A percentile compares a stretch with the other conserved stretches of the same genome.
These are phyloP conservation scores for Rubroshorea leprosula DNA, from an alignment of 345 rosid species.

Conservation along the genomic window DNA sequence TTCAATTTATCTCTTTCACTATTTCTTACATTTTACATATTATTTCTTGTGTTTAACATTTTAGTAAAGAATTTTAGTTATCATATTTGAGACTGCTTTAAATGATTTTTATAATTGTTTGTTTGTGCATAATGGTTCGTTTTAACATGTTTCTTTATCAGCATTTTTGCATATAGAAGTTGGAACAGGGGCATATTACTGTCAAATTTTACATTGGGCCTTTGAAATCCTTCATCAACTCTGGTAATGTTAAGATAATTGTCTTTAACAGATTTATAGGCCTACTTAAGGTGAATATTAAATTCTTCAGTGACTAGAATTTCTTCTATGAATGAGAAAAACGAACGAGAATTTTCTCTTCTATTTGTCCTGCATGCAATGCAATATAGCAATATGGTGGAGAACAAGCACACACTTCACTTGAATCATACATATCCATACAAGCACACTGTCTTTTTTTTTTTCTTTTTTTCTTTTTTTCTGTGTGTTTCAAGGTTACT, in stretches of 20 bases:
- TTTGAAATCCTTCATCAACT: neutral
- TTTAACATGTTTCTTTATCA: neutral
- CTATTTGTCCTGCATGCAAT: neutral
- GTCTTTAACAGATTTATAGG: neutral
- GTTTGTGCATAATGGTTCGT: neutral
- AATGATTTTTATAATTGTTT: neutral
- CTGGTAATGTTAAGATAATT: neutral
- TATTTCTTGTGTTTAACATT: neutral
- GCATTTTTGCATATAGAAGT: neutral
- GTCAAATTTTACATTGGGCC: neutral
- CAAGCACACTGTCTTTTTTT: no score
- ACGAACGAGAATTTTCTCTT: neutral
- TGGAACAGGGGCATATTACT: neutral
- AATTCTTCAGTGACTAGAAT: neutral
- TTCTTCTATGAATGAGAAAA: neutral
- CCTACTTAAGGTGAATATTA: neutral
- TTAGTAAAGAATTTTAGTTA: neutral
- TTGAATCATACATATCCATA: no score
- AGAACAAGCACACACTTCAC: no score
- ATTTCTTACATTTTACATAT: constrained; percentile 6
- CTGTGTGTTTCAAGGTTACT: no score
- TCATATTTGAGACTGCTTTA: neutral
- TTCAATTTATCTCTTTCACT: constrained; percentile 13
- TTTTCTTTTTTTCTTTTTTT: no score
- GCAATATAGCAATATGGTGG: no score